Evolutionary conservation across 495 filamentous ascomycete genomes (phyloP).

Genomic region (Neurospora tetraspora): DNA sequence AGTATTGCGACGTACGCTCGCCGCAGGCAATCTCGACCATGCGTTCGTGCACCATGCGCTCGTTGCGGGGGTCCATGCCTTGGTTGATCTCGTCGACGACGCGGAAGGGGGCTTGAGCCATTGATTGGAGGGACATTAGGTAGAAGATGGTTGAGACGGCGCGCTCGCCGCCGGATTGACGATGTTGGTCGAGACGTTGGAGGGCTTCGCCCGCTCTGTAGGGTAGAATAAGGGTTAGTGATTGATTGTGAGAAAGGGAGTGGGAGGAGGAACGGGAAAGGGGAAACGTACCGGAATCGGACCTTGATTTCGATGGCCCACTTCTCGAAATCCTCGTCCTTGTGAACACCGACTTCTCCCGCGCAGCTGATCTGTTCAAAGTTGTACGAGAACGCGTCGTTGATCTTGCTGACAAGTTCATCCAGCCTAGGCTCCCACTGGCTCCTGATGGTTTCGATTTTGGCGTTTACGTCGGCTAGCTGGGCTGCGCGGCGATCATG

Average conservation of each 20-base stretch:
- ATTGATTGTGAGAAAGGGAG: background rate
- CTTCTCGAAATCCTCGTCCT: slow-evolving; percentile 79
- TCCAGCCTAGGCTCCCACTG: slow-evolving; percentile 85
- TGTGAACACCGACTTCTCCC: slow-evolving; percentile 76
- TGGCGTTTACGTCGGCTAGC: slow-evolving; percentile 44
- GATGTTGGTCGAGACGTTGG: slow-evolving; percentile 76
- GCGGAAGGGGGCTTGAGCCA: slow-evolving; percentile 94
- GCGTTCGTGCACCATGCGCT: slow-evolving; percentile 92
- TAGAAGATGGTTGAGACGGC: slow-evolving; percentile 98
- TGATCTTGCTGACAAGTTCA: slow-evolving; percentile 66
- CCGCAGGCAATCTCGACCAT: slow-evolving; percentile 90
- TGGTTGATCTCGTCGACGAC: slow-evolving; percentile 99
- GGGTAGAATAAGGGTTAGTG: background rate
- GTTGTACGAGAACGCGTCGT: slow-evolving; percentile 77
- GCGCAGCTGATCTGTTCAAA: slow-evolving; percentile 91
- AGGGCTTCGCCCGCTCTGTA: slow-evolving; percentile 68
- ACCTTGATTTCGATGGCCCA: slow-evolving; percentile 93
- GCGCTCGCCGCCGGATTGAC: slow-evolving; percentile 92
- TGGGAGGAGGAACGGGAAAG: background rate
- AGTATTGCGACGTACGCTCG: slow-evolving; percentile 64
- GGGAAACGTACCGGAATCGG: slow-evolving; percentile 66
- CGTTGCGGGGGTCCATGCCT: slow-evolving; percentile 97
- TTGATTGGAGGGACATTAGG: slow-evolving; percentile 92
- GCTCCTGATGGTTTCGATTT: slow-evolving; percentile 44
- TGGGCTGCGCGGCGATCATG: slow-evolving; percentile 32